Evolutionary conservation across 2,329 filamentous ascomycete species (phyloP).

Genomic region (Alternaria brassicae): DNA sequence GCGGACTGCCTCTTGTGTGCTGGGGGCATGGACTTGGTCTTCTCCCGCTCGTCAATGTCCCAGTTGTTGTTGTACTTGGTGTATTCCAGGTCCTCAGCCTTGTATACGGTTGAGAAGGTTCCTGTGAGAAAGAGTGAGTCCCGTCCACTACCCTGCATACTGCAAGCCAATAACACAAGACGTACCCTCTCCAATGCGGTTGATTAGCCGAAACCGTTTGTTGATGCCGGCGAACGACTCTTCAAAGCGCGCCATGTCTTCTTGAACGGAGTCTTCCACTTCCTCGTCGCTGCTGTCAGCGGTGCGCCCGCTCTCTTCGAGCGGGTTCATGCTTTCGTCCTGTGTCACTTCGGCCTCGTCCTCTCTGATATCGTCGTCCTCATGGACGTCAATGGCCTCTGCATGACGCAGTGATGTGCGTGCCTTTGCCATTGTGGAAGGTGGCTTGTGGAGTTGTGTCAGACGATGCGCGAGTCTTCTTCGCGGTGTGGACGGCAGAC

Average conservation of each 20-base stretch:
- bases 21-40: slow-evolving; percentile 73
- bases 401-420: slow-evolving; percentile 34
- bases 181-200: slow-evolving; percentile 93
- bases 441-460: slow-evolving; percentile 20
- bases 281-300: slow-evolving; percentile 60
- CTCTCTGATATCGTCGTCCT: slow-evolving; percentile 42
- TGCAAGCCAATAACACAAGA: slow-evolving; percentile 30
- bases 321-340: slow-evolving; percentile 58
- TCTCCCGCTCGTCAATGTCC: slow-evolving; percentile 74
- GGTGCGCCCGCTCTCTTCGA: slow-evolving; percentile 59
- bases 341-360: slow-evolving; percentile 51
- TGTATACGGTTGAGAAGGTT: slow-evolving; percentile 98
- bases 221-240: slow-evolving; percentile 83
- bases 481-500: slow-evolving; percentile 15
- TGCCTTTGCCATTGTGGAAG: slow-evolving; percentile 42
- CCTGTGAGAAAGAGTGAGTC: slow-evolving; percentile 61
- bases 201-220: slow-evolving; percentile 86
- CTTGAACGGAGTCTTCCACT: slow-evolving; percentile 72
- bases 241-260: slow-evolving; percentile 88
- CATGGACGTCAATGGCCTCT: slow-evolving; percentile 37
- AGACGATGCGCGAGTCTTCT: slow-evolving; percentile 10
- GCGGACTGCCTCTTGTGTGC: slow-evolving; percentile 62
- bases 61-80: slow-evolving; percentile 84
- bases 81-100: slow-evolving; percentile 91
- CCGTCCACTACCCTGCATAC: slow-evolving; percentile 34